Conservation (phyloP, 805 yeast genomes). For the Saccharomycopsis vini region DNA sequence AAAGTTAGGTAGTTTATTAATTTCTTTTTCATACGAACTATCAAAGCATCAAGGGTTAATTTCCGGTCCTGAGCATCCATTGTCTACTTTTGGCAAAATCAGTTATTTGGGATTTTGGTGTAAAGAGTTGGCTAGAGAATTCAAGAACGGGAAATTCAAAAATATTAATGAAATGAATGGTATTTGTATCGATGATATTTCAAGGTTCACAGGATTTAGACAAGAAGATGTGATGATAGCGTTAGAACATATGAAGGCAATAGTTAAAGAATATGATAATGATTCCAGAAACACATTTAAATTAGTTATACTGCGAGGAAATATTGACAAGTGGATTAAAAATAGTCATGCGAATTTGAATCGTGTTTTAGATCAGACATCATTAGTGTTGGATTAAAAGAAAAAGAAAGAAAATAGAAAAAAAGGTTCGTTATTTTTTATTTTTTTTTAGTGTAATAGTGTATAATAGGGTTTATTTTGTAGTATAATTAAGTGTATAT, state of each 20-base stretch:
- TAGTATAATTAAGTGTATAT: too few species aligned
- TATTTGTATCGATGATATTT: constrained; percentile 41
- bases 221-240: constrained; percentile 52
- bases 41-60: constrained; percentile 53
- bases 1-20: constrained; percentile 68
- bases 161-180: constrained; percentile 19
- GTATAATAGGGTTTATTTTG: too few species aligned
- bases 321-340: constrained; percentile 5
- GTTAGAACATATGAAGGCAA: constrained; percentile 44
- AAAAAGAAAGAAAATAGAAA: too few species aligned
- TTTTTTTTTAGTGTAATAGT: too few species aligned
- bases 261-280: too few species aligned
- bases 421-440: too few species aligned
- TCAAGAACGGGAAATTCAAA: constrained; percentile 32
- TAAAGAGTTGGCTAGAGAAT: constrained; percentile 35
- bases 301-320: not conserved
- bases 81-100: constrained; percentile 70
- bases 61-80: constrained; percentile 90
- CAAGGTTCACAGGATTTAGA: constrained; percentile 55
- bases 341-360: not conserved
- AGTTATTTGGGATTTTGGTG: constrained; percentile 77
- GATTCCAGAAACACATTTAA: too few species aligned
- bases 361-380: not conserved
- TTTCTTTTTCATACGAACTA: constrained; percentile 74
- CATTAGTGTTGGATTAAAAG: too few species aligned